Evolutionary conservation across 305 asterid genomes (phyloP).

Genomic region (Striga hermonthica): DNA sequence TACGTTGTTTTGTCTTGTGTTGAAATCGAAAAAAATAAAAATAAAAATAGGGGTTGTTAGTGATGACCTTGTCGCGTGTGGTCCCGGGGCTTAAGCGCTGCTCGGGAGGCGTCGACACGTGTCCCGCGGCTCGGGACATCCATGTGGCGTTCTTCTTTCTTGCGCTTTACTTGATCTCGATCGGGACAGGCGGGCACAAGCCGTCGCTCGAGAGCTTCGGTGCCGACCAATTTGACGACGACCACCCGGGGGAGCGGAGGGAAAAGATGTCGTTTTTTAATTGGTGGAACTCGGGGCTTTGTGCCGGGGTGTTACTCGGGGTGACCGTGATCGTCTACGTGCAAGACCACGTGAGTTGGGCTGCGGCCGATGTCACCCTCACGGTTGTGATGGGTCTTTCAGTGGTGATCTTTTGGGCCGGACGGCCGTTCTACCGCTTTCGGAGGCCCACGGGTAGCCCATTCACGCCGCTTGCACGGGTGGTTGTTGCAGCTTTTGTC

Average conservation of each 20-base stretch:
- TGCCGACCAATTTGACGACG: constrained; percentile 91
- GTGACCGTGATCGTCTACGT: constrained; percentile 69
- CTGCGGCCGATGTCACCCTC: constrained; percentile 61
- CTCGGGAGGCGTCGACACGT: constrained; percentile 6
- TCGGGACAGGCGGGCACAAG: constrained; percentile 88
- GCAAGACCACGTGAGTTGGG: constrained; percentile 75
- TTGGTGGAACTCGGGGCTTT: constrained; percentile 86
- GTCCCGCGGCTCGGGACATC: constrained; percentile 39
- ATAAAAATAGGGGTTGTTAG: constrained; percentile 65
- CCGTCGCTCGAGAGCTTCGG: constrained; percentile 92
- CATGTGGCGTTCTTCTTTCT: constrained; percentile 65
- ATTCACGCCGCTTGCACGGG: constrained; percentile 66
- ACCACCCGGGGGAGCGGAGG: constrained; percentile 55
- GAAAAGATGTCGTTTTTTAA: constrained; percentile 84
- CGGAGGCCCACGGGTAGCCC: constrained; percentile 70
- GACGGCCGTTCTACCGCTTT: constrained; percentile 67
- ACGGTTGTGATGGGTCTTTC: constrained; percentile 52
- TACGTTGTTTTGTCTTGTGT: no score
- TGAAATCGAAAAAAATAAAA: no score
- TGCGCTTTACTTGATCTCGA: constrained; percentile 66
- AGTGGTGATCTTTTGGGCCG: constrained; percentile 40
- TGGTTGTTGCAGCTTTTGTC: constrained; percentile 55
- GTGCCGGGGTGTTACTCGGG: constrained; percentile 64
- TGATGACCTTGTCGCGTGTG: constrained; percentile 62
- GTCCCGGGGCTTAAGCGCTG: constrained; percentile 64